Base-by-base conservation (phyloP, 1,139 yeast species). In the Sugiyamaella castrensis region DNA sequence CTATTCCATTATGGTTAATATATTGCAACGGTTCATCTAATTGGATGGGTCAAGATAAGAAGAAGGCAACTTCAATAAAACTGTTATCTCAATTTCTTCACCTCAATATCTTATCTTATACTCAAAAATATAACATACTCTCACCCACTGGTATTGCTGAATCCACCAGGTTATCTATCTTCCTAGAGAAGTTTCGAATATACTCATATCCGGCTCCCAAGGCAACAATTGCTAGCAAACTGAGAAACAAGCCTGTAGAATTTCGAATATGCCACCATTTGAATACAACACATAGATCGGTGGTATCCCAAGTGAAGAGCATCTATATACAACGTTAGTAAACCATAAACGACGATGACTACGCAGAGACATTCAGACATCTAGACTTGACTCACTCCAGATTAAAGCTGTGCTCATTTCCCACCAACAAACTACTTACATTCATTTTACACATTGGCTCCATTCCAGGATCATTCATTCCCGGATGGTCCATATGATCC, bases 261-360 rank as follows among this genome's bases (percentile, higher is more conserved):
- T 82, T 75, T 42, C 71, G 73, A 43, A 86, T 76, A 57, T 84
- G 91, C 95, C 95, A 86, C 88, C 91, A 84, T 53, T 70, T 68
- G 66, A 83, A 84, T 10, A 86, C 77, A 12, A 86, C 77, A 63
- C 95, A 86, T 11, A 86, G 73, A 63, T 86, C 78, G 46, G 77
- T 72, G 71, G 86, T 82, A 57, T 81, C 79, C 94, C 95, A 87
- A 9, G 91, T 85, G 66, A 86, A 85, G n/a, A 84, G 61, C 92
- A 84, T 86, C 76, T 72, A 51, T 12, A 30, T 12, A 30, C 40
- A 37, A 4, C 26, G n/a, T 12, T 36, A 19, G 24, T 19, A 4
- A 19, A 19, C n/a, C n/a, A n/a, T n/a, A n/a, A n/a, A n/a, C 8
- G 28, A 15, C 32, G 13, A 9, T 34, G 12, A 13, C 15, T 6